phyloP scores from a whole-genome alignment of 148 eudicot species.

The Arbutus unedo region DNA sequence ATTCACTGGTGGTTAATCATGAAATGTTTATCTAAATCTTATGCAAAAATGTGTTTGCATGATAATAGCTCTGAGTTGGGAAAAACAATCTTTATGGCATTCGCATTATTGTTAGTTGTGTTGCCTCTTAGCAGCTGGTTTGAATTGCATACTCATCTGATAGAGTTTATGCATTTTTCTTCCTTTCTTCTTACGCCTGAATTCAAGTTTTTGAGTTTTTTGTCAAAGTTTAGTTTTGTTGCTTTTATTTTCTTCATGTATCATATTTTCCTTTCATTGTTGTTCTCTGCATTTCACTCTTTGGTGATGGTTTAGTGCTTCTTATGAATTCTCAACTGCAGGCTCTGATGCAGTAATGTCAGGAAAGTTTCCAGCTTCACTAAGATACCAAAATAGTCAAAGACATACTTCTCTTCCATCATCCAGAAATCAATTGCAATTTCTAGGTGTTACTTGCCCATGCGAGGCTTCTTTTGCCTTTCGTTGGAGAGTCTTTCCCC shows the following conservation, averaged over 20 bases:
- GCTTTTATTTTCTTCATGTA: background rate
- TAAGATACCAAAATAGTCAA: background rate
- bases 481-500: background rate
- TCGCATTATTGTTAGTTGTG: background rate
- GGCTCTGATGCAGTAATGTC: conserved; percentile 12
- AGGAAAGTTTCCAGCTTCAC: conserved; percentile 7
- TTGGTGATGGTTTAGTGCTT: background rate
- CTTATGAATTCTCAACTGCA: background rate
- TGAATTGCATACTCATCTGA: background rate
- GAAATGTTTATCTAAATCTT: background rate
- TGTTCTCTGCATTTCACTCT: background rate
- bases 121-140: background rate
- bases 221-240: background rate
- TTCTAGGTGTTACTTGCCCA: conserved; percentile 5
- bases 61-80: background rate
- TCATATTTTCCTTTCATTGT: background rate
- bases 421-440: background rate
- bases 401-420: conserved; percentile 7
- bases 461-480: conserved; percentile 9
- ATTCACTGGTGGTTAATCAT: background rate
- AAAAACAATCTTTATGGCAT: background rate
- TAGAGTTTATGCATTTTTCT: background rate
- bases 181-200: background rate
- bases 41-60: background rate
- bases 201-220: background rate